These are phyloP conservation scores for Urochloa ruziziensis DNA, from an alignment of 176 grass and related monocot species.

Conservation along the genomic window DNA sequence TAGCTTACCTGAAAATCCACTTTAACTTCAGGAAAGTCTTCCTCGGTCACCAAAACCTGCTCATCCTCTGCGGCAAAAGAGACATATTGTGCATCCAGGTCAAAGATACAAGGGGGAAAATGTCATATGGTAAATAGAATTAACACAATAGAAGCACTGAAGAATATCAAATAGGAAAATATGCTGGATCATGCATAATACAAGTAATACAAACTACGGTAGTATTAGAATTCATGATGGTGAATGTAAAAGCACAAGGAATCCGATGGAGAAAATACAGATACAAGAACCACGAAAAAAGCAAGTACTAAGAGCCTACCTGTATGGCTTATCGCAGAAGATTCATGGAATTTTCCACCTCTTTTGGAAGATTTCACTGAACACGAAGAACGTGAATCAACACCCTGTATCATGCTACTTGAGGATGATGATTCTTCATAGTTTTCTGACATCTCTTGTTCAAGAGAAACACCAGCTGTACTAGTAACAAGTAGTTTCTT, in stretches of 20 bases:
- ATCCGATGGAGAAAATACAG: no score
- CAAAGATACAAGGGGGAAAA: background rate
- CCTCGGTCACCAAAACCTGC: slow-evolving; percentile 51
- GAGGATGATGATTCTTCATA: slow-evolving; percentile 46
- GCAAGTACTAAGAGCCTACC: slow-evolving; percentile 34
- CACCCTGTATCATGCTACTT: slow-evolving; percentile 29
- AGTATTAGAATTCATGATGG: background rate
- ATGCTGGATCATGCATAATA: slow-evolving; percentile 6
- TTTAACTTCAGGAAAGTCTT: slow-evolving; percentile 92
- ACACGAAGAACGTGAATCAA: slow-evolving; percentile 25
- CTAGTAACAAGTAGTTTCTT: slow-evolving; percentile 40
- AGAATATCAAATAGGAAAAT: slow-evolving; percentile 7
- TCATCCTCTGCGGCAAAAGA: slow-evolving; percentile 43
- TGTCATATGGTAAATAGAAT: slow-evolving; percentile 5
- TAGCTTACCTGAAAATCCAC: slow-evolving; percentile 79
- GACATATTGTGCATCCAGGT: background rate
- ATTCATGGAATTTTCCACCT: slow-evolving; percentile 32
- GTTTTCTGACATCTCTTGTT: slow-evolving; percentile 30
- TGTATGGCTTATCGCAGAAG: slow-evolving; percentile 42
- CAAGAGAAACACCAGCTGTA: slow-evolving; percentile 6
- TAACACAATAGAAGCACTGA: slow-evolving; percentile 16
- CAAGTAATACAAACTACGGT: slow-evolving; percentile 3
- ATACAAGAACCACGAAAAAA: slow-evolving; percentile 10
- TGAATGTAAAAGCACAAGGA: background rate
- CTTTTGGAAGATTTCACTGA: slow-evolving; percentile 46